These are phyloP conservation scores for Xylariaceae sp. DNA, from an alignment of 2,329 filamentous ascomycete genomes.

Conservation along the genomic window DNA sequence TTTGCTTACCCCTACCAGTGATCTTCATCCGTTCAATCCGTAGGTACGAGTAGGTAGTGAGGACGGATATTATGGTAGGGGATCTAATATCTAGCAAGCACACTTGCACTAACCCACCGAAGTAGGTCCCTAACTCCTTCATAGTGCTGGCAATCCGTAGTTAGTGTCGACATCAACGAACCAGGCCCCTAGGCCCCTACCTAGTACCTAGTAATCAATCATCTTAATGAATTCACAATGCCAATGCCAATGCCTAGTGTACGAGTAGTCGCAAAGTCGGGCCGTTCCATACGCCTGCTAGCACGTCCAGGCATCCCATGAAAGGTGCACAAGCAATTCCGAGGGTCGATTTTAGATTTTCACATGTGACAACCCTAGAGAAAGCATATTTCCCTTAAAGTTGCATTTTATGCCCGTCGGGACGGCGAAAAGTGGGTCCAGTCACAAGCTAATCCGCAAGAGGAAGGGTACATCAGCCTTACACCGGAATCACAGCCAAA, in stretches of 20 bases:
- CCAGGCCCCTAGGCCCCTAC: neutral
- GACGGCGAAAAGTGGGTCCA: neutral
- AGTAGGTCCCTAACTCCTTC: neutral
- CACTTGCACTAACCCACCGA: neutral
- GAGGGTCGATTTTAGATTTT: too few relatives aligned
- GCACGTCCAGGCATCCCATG: too few relatives aligned
- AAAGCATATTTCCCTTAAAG: neutral
- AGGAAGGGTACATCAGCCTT: neutral
- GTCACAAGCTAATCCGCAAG: neutral
- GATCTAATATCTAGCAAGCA: neutral
- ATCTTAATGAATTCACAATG: neutral
- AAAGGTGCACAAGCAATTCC: too few relatives aligned
- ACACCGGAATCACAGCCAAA: neutral
- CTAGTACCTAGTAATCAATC: neutral
- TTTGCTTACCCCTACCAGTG: too few relatives aligned
- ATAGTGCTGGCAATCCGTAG: neutral
- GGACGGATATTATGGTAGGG: too few relatives aligned
- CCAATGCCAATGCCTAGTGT: neutral
- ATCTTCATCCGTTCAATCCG: too few relatives aligned
- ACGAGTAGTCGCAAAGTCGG: slow-evolving; percentile 21
- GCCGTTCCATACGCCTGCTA: slow-evolving; percentile 20
- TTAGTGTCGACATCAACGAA: neutral
- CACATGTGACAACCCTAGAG: neutral
- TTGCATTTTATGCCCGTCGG: neutral
- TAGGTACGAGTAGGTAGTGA: too few relatives aligned